phyloP scores from a whole-genome alignment of 352 stramenopile species.

The Nothophytophthora sp. region DNA sequence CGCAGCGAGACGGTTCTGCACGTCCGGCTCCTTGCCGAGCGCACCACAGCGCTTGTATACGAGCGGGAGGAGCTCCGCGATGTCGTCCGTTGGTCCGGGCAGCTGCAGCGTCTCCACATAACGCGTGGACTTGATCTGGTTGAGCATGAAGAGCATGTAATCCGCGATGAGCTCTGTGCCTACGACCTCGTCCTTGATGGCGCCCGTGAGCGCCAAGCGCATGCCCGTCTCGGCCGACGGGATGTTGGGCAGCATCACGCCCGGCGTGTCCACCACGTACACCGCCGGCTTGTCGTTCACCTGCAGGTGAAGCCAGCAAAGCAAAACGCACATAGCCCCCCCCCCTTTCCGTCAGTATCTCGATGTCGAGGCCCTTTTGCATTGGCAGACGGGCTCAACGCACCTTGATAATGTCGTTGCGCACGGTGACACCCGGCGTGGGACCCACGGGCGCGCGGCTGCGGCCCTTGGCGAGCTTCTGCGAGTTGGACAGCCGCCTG shows the following conservation, averaged over 20 bases:
- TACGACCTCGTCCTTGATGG: conserved; percentile 88
- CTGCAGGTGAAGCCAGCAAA: conserved; percentile 31
- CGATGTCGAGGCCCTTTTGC: not conserved
- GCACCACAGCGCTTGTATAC: conserved; percentile 74
- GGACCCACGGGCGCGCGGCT: conserved; percentile 81
- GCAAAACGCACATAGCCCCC: not conserved
- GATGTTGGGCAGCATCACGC: conserved; percentile 89
- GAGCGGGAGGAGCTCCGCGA: conserved; percentile 61
- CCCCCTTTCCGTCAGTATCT: conserved; percentile 4
- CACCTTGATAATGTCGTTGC: conserved; percentile 91
- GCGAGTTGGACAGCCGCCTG: conserved; percentile 63
- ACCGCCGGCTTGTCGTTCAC: conserved; percentile 86
- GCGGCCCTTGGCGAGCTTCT: conserved; percentile 79
- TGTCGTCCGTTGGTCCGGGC: conserved; percentile 67
- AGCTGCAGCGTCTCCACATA: conserved; percentile 82
- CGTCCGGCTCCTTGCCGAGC: conserved; percentile 76
- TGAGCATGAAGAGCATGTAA: conserved; percentile 89
- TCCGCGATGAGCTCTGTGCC: conserved; percentile 87
- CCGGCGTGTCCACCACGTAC: conserved; percentile 89
- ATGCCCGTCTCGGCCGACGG: conserved; percentile 76
- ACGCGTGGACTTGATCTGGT: conserved; percentile 72
- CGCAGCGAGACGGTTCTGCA: conserved; percentile 64
- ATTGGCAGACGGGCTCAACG: not conserved
- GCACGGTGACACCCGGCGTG: conserved; percentile 84
- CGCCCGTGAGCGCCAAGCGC: conserved; percentile 82